phyloP scores from a whole-genome alignment of 179 eudicot species.

The Vitellaria paradoxa region DNA sequence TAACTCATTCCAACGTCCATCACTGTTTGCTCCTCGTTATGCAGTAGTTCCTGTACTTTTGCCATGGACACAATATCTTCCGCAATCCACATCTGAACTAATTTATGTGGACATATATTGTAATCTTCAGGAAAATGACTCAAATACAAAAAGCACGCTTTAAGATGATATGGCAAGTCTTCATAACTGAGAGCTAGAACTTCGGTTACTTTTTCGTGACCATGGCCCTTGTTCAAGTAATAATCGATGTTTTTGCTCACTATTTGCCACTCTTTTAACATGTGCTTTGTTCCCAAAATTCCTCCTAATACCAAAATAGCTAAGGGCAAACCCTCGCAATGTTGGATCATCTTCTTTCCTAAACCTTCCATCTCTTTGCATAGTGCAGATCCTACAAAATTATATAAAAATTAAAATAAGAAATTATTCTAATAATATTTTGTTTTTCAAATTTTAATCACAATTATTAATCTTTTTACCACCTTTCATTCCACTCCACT shows the following conservation, averaged over 20 bases:
- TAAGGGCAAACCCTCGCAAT: not conserved
- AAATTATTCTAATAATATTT: too few species aligned
- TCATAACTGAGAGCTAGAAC: not conserved
- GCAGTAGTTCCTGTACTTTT: not conserved
- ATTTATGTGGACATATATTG: too few species aligned
- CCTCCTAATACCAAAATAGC: constrained; percentile 7
- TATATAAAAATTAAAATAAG: too few species aligned
- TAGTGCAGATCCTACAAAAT: not conserved
- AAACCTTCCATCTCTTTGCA: not conserved
- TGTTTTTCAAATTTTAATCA: too few species aligned
- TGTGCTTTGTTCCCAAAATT: not conserved
- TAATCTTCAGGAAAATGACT: too few species aligned
- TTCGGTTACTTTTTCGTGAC: not conserved
- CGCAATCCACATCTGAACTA: not conserved
- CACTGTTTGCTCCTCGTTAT: not conserved
- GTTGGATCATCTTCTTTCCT: not conserved
- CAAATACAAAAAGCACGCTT: too few species aligned
- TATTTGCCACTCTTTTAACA: not conserved
- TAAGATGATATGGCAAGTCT: too few species aligned
- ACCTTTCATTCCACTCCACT: too few species aligned
- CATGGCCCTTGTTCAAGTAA: not conserved
- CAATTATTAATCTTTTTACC: too few species aligned
- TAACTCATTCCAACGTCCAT: constrained; percentile 18
- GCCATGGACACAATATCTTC: not conserved
- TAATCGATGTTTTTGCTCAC: not conserved